These are phyloP conservation scores for Oryza nivara DNA, from an alignment of 176 grass and related monocot genomes.

Conservation along the genomic window DNA sequence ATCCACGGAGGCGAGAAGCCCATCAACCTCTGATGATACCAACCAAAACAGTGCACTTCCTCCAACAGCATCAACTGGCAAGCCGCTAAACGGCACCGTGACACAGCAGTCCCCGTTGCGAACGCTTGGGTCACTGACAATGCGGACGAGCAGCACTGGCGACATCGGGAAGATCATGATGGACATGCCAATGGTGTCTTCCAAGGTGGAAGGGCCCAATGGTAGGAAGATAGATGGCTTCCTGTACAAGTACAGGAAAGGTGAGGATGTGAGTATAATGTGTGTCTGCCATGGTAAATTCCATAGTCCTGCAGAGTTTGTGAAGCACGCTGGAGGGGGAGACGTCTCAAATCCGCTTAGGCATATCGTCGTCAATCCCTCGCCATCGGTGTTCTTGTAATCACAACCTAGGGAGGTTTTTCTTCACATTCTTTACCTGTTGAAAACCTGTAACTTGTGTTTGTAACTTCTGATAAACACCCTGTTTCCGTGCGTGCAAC, in stretches of 20 bases:
- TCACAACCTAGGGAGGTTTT: conserved; percentile 19
- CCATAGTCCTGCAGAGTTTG: conserved; percentile 87
- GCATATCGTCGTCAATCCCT: conserved; percentile 75
- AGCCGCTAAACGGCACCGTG: conserved; percentile 2
- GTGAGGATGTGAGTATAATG: conserved; percentile 80
- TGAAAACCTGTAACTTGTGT: conserved; percentile 3
- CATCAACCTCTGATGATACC: conserved; percentile 36
- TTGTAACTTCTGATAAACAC: conserved; percentile 40
- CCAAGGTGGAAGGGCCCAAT: conserved; percentile 65
- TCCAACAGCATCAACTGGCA: conserved; percentile 3
- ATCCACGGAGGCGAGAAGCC: conserved; percentile 20
- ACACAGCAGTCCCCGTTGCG: conserved; percentile 33
- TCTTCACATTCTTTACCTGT: background rate
- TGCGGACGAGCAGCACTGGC: conserved; percentile 36
- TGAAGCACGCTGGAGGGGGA: conserved; percentile 78
- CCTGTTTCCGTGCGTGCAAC: conserved; percentile 18
- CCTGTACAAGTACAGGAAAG: conserved; percentile 79
- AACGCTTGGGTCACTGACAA: conserved; percentile 51
- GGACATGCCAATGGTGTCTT: conserved; percentile 89
- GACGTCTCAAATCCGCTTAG: conserved; percentile 73
- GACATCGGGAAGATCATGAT: conserved; percentile 64
- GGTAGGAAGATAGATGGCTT: conserved; percentile 75
- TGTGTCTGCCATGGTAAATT: conserved; percentile 92
- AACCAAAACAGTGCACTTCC: conserved; percentile 34
- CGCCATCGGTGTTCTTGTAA: conserved; percentile 40